These are phyloP conservation scores for Stemphylium lycopersici DNA, from an alignment of 2,329 filamentous ascomycete genomes.

Conservation along the genomic window DNA sequence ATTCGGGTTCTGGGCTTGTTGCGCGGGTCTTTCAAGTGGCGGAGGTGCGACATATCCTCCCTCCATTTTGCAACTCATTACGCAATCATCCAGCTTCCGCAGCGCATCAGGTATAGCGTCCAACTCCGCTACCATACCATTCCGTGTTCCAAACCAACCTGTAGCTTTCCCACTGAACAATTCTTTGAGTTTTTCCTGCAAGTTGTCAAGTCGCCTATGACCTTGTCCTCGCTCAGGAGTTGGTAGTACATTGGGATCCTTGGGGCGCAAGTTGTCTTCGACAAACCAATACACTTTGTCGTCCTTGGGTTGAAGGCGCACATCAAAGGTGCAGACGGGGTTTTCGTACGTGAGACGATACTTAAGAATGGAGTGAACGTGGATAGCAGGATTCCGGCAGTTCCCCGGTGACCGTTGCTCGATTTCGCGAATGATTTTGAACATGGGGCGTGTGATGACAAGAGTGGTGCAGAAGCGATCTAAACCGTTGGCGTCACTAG, in stretches of 20 bases:
- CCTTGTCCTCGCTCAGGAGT: constrained; percentile 30
- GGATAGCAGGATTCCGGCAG: constrained; percentile 39
- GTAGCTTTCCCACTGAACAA: constrained; percentile 40
- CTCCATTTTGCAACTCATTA: constrained; percentile 43
- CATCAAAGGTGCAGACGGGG: constrained; percentile 49
- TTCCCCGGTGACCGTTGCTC: constrained; percentile 56
- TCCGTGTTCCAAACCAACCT: constrained; percentile 48
- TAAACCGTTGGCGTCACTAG: constrained; percentile 57
- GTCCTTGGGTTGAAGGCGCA: constrained; percentile 41
- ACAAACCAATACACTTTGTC: constrained; percentile 48
- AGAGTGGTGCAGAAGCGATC: constrained; percentile 64
- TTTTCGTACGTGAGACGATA: constrained; percentile 51
- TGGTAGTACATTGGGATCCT: constrained; percentile 30
- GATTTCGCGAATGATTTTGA: constrained; percentile 66
- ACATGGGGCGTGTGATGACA: constrained; percentile 66
- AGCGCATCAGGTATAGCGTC: constrained; percentile 47
- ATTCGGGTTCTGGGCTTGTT: constrained; percentile 5
- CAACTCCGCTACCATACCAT: constrained; percentile 46
- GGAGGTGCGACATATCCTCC: constrained; percentile 33
- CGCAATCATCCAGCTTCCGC: constrained; percentile 45
- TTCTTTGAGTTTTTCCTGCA: constrained; percentile 42
- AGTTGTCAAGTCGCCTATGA: constrained; percentile 36
- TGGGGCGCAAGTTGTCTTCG: constrained; percentile 38
- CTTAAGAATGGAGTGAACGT: constrained; percentile 42
- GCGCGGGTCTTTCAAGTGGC: constrained; percentile 14